phyloP scores from a whole-genome alignment of 2,329 filamentous ascomycete species.

The Thelonectria discophora region DNA sequence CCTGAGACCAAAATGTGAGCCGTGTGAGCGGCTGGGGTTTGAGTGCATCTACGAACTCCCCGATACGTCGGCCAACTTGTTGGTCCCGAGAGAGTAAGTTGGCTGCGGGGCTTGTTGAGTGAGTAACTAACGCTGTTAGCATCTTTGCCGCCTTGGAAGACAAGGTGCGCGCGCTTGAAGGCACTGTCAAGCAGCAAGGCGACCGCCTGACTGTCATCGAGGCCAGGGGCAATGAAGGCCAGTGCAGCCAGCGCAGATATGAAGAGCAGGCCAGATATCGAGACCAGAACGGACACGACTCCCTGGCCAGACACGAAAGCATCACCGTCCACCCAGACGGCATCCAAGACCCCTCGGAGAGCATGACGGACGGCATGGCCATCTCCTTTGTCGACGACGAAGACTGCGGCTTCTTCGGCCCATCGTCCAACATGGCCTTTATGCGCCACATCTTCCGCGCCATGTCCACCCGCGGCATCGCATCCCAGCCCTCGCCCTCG shows the following conservation, averaged over 20 bases:
- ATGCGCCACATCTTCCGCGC: conserved; percentile 29
- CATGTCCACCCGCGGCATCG: conserved; percentile 10
- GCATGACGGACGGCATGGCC: conserved; percentile 29
- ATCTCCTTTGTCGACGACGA: conserved; percentile 26
- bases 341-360: conserved; percentile 21
- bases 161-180: conserved; percentile 19
- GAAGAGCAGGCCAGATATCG: not conserved
- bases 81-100: conserved; percentile 20
- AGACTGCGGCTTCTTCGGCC: conserved; percentile 29
- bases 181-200: conserved; percentile 13
- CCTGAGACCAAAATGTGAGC: conserved; percentile 21
- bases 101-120: not conserved
- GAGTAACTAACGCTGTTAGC: not conserved
- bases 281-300: not conserved
- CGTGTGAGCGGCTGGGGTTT: conserved; percentile 23
- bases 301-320: not conserved
- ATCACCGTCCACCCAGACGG: conserved; percentile 19
- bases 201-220: conserved; percentile 16
- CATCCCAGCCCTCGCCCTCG: not conserved
- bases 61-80: conserved; percentile 21
- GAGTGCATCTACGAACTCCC: conserved; percentile 27
- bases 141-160: conserved; percentile 23
- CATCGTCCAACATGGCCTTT: conserved; percentile 30
- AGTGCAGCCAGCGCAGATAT: no score
- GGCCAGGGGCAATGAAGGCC: not conserved